Percentiles rank a stretch among this genome's conserved stretches.
These are phyloP conservation scores for Biancaea sappan DNA, from an alignment of 306 rosid genomes.

Conservation along the genomic window DNA sequence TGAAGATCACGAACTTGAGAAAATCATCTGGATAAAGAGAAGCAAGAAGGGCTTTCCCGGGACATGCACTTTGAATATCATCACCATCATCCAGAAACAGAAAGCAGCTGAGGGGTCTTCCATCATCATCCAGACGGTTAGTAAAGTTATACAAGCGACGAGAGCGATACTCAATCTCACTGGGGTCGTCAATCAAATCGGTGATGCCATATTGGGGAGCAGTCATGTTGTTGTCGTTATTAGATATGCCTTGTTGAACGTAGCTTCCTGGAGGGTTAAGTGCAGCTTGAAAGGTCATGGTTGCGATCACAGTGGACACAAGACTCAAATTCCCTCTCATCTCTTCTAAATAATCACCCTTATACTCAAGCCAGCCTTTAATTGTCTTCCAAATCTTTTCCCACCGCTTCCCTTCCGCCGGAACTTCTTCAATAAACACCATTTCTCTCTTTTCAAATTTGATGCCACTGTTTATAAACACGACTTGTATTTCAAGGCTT, in stretches of 20 bases:
- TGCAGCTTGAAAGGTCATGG: background rate
- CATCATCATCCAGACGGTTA: no score
- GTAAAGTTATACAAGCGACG: no score
- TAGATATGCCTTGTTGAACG: background rate
- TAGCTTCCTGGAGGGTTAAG: background rate
- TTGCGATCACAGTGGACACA: background rate
- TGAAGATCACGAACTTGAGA: fast-evolving
- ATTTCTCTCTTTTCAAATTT: background rate
- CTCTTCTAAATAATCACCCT: background rate
- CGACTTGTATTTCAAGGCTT: background rate
- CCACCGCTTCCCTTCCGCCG: no score
- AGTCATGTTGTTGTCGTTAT: no score
- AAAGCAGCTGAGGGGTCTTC: no score
- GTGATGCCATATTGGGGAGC: no score
- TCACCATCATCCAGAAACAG: no score
- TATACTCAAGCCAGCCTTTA: background rate
- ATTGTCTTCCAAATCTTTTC: no score
- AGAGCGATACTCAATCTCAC: no score
- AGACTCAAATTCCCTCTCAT: background rate
- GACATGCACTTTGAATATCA: background rate
- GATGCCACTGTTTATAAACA: background rate
- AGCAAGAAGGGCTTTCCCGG: background rate
- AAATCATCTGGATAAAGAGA: no score
- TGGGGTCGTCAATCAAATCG: no score
- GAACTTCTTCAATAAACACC: no score